Percentiles rank a stretch among this genome's conserved stretches.
These are phyloP conservation scores for Daucus carota DNA, from an alignment of 129 eudicot species.

Conservation along the genomic window DNA sequence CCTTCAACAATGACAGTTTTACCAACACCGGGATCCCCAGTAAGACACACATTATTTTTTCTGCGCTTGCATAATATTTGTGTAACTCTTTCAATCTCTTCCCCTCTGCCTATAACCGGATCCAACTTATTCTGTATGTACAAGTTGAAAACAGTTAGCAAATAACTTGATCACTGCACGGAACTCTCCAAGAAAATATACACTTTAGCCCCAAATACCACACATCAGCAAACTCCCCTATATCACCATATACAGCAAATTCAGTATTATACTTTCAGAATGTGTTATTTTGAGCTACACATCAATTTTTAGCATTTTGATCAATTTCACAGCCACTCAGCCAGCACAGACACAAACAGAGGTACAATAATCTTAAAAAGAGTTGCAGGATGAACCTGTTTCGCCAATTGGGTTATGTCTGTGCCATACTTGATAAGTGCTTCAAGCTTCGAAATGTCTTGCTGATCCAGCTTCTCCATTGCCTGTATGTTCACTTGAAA, in stretches of 20 bases:
- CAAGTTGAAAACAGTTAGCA: background rate
- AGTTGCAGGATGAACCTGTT: background rate
- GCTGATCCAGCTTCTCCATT: conserved; percentile 6
- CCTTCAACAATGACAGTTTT: conserved; percentile 25
- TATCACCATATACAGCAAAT: too few relatives aligned
- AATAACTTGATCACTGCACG: background rate
- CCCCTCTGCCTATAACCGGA: conserved; percentile 14
- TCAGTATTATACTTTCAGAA: too few relatives aligned
- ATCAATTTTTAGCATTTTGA: too few relatives aligned
- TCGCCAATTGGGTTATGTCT: background rate
- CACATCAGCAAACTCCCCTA: too few relatives aligned
- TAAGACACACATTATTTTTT: conserved; percentile 17
- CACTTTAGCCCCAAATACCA: too few relatives aligned
- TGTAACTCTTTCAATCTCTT: background rate
- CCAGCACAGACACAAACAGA: background rate
- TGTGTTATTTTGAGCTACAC: too few relatives aligned
- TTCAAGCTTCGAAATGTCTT: background rate
- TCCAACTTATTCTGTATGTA: conserved; percentile 13
- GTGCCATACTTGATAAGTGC: background rate
- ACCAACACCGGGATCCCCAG: conserved; percentile 23
- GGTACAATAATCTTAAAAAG: background rate
- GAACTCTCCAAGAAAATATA: background rate
- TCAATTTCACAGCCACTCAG: too few relatives aligned
- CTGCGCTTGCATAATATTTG: conserved; percentile 16
- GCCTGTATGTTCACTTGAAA: background rate